Base-by-base conservation (phyloP, 2,329 filamentous ascomycete genomes). In the Fusarium mangiferae region DNA sequence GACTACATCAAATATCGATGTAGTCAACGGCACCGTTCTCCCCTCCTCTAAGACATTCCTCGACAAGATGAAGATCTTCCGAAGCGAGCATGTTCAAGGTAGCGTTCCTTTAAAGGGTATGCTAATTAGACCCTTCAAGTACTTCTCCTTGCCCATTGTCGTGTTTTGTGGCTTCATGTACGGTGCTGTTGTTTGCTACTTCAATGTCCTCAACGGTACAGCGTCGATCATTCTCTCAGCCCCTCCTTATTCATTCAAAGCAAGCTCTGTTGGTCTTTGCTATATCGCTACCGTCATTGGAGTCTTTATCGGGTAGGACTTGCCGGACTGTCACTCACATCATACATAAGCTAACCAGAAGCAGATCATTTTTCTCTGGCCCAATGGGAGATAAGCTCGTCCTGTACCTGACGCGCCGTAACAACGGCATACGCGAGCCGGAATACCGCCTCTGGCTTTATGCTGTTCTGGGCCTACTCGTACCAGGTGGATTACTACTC, bases 261-360 rank as follows among this genome's bases (percentile, higher is more conserved):
- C 45, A 28, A 48, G 45, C 26, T 15, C 6, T 15, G 45, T 48
- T 48, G 45, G 26, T 8, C 45, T 48, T 22, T 48, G 26, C 45
- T 48, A 48, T 4, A 11, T 48, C 26, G 4, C 45, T 0, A 15
- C 18, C 1, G 1, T 48, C 3, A 28, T 48, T 2, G 45, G 45
- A 48, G 26, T 48, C 9, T 48, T 48, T 15, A 7, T 48, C 3
- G 26, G 26, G 26, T 48, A 46, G 9, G 24, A 0, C 12, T 22
- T 4, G 4, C 0, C 18, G 6, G 5, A 7, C 0, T 46, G 1
- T 14, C 24, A 14, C 18, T 20, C 17, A 9, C 7, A 26, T 14
- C 5, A 3, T 4, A 6, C 13, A 11, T 8, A 1, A 2, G n/a
- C 33, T 59, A 36, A 61, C 11, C 6, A 7, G 8, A 7, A 36